Conservation (phyloP, 257 asterid genomes). For the Ophiorrhiza pumila region DNA sequence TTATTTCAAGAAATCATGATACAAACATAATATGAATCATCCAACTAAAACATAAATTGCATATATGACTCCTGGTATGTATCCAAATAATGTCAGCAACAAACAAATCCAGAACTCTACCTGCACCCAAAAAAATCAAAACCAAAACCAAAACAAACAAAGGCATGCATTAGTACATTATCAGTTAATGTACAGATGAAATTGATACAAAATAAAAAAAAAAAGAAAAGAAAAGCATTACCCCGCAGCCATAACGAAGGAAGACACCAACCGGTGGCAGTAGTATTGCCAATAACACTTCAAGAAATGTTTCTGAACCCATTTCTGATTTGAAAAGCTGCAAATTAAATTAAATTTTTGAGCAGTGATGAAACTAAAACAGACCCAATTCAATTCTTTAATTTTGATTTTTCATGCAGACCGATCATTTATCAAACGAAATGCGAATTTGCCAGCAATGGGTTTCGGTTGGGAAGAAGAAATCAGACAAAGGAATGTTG, state of each 20-base stretch:
- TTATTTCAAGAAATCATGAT: not conserved
- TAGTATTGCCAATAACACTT: slow-evolving; percentile 74
- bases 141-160: not conserved
- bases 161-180: not conserved
- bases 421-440: no score
- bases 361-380: not conserved
- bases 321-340: slow-evolving; percentile 19
- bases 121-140: slow-evolving; percentile 33
- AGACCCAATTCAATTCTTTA: not conserved
- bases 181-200: not conserved
- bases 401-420: no score
- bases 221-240: slow-evolving; percentile 19
- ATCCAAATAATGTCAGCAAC: slow-evolving; percentile 79
- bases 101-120: slow-evolving; percentile 82
- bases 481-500: no score
- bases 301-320: slow-evolving; percentile 86
- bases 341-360: not conserved
- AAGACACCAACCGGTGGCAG: slow-evolving; percentile 92
- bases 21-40: slow-evolving; percentile 20
- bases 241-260: slow-evolving; percentile 91
- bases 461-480: no score
- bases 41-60: slow-evolving; percentile 72
- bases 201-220: not conserved
- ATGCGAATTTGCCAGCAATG: not conserved
- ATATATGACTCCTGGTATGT: slow-evolving; percentile 80